Conservation (phyloP, 2,329 filamentous ascomycete species). For the Fusarium torreyae region DNA sequence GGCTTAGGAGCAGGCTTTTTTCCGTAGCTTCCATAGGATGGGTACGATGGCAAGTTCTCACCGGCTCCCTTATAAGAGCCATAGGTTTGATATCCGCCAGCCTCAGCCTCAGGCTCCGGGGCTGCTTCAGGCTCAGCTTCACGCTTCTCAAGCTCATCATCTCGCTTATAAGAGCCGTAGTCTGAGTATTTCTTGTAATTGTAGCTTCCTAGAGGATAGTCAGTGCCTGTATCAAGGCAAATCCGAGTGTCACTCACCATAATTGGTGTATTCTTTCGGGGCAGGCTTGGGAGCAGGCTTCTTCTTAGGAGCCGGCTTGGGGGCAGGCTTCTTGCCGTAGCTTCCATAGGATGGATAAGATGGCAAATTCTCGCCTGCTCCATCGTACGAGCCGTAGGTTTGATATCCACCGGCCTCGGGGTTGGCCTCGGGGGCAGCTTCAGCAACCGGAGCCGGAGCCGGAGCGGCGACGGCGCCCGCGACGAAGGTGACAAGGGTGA, state of each 20-base stretch:
- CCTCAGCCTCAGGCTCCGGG: conserved; percentile 20
- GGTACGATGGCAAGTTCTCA: background rate
- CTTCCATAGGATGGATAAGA: background rate
- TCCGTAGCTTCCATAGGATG: conserved; percentile 6
- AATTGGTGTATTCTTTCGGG: conserved; percentile 23
- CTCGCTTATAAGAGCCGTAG: conserved; percentile 31
- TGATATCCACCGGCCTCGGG: conserved; percentile 16
- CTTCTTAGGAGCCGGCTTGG: conserved; percentile 10
- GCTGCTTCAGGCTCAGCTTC: conserved; percentile 16
- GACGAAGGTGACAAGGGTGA: conserved; percentile 47
- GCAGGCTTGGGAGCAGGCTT: conserved; percentile 17
- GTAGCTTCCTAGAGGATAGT: conserved; percentile 9
- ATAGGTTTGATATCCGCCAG: background rate
- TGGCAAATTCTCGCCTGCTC: background rate
- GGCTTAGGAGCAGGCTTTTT: conserved; percentile 21
- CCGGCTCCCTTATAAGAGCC: conserved; percentile 6
- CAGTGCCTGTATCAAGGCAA: fast-evolving
- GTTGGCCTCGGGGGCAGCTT: conserved; percentile 28
- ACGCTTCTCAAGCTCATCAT: conserved; percentile 12
- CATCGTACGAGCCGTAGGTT: background rate
- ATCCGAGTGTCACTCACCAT: background rate
- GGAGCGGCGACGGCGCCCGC: conserved; percentile 49
- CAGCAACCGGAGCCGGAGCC: conserved; percentile 40
- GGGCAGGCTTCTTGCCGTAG: conserved; percentile 20
- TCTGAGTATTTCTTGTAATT: conserved; percentile 29